Conservation (phyloP, 2,329 filamentous ascomycete species). For the Aspergillus hiratsukae region DNA sequence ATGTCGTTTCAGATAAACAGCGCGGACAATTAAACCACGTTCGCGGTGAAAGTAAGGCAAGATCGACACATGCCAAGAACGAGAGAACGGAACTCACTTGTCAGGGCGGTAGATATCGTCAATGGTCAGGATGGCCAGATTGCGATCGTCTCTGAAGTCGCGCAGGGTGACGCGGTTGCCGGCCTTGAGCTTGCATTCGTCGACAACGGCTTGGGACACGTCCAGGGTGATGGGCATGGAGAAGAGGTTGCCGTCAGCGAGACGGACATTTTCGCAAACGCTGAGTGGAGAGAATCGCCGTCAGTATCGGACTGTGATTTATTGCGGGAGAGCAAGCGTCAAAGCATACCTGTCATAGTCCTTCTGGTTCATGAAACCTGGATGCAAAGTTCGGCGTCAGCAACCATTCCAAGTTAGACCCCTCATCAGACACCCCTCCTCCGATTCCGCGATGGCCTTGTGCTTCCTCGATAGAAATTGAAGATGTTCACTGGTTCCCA, state of each 20-base stretch:
- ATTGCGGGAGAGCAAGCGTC: conserved; percentile 2
- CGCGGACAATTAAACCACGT: background rate
- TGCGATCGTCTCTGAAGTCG: conserved; percentile 93
- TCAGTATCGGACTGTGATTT: conserved; percentile 6
- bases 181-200: conserved; percentile 69
- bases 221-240: conserved; percentile 97
- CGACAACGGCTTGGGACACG: conserved; percentile 68
- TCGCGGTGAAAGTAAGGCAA: background rate
- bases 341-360: conserved; percentile 82
- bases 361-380: conserved; percentile 94
- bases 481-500: background rate
- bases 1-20: background rate
- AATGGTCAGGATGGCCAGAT: conserved; percentile 90
- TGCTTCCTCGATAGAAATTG: background rate
- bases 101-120: conserved; percentile 94
- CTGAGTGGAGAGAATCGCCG: conserved; percentile 43
- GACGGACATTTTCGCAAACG: conserved; percentile 82
- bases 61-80: background rate
- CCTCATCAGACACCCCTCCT: background rate
- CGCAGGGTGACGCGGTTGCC: conserved; percentile 82
- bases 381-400: conserved; percentile 17
- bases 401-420: conserved; percentile 8
- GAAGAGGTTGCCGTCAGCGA: conserved; percentile 85
- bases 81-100: conserved; percentile 60
- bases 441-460: background rate